Conservation (phyloP, 495 filamentous ascomycete species). For the Penicillium antarcticum region DNA sequence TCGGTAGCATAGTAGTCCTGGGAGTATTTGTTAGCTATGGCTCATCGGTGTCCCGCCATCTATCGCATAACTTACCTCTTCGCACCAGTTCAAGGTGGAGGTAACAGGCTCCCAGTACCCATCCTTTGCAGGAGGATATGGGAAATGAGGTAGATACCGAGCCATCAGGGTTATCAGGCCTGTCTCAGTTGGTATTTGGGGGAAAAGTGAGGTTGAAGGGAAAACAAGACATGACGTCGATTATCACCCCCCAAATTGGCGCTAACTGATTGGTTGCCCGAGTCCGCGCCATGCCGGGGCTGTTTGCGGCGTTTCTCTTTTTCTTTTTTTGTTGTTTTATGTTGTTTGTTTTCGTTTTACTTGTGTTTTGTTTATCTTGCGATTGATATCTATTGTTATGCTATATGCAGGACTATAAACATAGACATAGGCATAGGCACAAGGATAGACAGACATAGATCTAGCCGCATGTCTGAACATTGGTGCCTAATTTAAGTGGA, state of each 20-base stretch:
- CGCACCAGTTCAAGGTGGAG: constrained; percentile 89
- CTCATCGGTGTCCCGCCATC: not conserved
- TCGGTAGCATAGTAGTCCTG: constrained; percentile 61
- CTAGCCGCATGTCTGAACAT: too few species aligned
- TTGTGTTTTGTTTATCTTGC: not conserved
- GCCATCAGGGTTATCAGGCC: constrained; percentile 20
- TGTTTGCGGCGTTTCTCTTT: constrained; percentile 1
- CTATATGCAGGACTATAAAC: too few species aligned
- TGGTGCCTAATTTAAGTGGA: too few species aligned
- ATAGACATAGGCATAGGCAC: too few species aligned
- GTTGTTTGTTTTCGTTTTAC: not conserved
- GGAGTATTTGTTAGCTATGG: not conserved
- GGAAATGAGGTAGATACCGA: constrained; percentile 53
- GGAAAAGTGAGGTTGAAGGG: not conserved
- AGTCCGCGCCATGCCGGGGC: constrained; percentile 24
- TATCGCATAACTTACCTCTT: constrained; percentile 60
- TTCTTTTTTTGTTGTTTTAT: not conserved
- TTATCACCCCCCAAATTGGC: constrained; percentile 9
- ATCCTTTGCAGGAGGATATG: constrained; percentile 62
- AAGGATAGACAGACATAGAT: too few species aligned
- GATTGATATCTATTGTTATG: not conserved
- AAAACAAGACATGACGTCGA: constrained; percentile 24
- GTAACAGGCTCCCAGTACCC: constrained; percentile 86
- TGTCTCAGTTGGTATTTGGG: not conserved
- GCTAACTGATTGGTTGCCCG: constrained; percentile 13